These are phyloP conservation scores for Sisymbrium altissimum DNA, from an alignment of 345 rosid genomes.

Conservation along the genomic window DNA sequence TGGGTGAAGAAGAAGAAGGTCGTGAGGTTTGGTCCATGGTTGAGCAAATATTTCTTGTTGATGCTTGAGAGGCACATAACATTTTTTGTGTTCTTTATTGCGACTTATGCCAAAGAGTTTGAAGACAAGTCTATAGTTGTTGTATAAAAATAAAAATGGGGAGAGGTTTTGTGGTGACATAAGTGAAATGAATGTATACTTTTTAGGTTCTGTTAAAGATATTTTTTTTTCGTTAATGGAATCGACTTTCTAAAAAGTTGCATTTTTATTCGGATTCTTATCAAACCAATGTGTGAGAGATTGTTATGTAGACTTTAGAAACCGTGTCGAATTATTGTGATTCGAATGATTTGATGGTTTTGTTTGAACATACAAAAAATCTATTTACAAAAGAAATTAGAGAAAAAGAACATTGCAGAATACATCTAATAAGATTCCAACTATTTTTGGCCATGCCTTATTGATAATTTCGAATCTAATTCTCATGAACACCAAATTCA, in stretches of 20 bases:
- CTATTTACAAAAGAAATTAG: not conserved
- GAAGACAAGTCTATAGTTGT: not conserved
- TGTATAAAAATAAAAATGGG: not conserved
- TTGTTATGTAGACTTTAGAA: constrained; percentile 6
- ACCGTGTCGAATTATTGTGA: constrained; percentile 18
- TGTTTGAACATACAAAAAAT: not conserved
- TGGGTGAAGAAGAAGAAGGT: constrained; percentile 38
- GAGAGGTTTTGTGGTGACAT: not conserved
- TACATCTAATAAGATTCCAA: not conserved
- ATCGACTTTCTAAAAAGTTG: constrained; percentile 22
- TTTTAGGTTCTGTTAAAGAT: not conserved
- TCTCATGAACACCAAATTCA: constrained; percentile 20
- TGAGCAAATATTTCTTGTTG: constrained; percentile 59
- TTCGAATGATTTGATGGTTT: not conserved
- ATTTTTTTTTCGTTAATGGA: not conserved
- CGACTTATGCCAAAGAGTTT: not conserved
- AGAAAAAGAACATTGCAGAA: not conserved
- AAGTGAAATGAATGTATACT: not conserved
- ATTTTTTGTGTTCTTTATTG: not conserved
- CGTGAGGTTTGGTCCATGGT: constrained; percentile 42
- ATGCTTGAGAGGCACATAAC: constrained; percentile 67
- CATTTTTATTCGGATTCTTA: constrained; percentile 28
- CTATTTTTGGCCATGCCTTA: constrained; percentile 6
- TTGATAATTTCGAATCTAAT: constrained; percentile 29
- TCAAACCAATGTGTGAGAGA: constrained; percentile 22